phyloP scores from a whole-genome alignment of 176 grass and related monocot species.

The Hyparrhenia diplandra region DNA sequence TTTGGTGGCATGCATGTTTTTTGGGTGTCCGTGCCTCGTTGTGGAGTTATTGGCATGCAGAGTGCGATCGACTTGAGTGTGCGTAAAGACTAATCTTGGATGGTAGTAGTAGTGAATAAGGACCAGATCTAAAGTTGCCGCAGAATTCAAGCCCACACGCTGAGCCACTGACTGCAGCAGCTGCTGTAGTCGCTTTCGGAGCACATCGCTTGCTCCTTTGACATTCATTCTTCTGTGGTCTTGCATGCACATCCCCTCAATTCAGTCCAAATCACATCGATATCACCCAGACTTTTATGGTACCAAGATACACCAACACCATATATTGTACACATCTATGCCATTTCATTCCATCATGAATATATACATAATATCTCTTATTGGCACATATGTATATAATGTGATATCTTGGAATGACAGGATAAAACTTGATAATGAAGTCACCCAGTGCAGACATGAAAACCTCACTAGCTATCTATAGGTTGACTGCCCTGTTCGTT shows the following conservation, averaged over 20 bases:
- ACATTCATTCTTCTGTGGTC: conserved; percentile 41
- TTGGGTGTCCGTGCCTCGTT: neutral
- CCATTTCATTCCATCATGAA: neutral
- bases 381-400: neutral
- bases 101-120: conserved; percentile 34
- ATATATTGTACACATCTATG: neutral
- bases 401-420: neutral
- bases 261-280: conserved; percentile 43
- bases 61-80: conserved; percentile 24
- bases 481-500: too few relatives aligned
- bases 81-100: conserved; percentile 50
- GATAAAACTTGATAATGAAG: neutral
- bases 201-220: conserved; percentile 28
- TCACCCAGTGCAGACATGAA: neutral
- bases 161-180: neutral
- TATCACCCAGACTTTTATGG: conserved; percentile 20
- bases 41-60: neutral
- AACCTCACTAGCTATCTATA: neutral
- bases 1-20: neutral
- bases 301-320: conserved; percentile 14
- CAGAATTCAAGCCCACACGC: conserved; percentile 26
- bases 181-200: conserved; percentile 24
- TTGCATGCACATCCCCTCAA: conserved; percentile 26
- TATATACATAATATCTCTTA: too few relatives aligned
- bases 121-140: conserved; percentile 15